Conservation (phyloP, 352 stramenopile species). For the Hyaloperonospora arabidopsidis region DNA sequence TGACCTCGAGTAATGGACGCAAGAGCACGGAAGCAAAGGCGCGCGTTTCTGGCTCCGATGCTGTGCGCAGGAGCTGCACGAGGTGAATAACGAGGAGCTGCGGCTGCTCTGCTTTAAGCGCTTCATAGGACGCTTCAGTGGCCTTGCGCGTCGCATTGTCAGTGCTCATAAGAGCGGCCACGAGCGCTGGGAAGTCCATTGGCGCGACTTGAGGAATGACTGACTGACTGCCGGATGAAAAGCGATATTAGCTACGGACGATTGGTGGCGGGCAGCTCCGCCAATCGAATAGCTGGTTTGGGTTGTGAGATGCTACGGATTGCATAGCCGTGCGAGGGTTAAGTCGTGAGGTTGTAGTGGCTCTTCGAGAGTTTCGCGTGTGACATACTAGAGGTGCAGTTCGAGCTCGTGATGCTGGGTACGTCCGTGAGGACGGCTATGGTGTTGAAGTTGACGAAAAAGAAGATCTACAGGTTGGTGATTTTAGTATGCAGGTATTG, state of each 20-base stretch:
- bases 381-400: too few relatives aligned
- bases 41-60: slow-evolving; percentile 52
- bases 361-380: too few relatives aligned
- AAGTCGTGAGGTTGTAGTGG: too few relatives aligned
- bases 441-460: too few relatives aligned
- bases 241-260: background rate
- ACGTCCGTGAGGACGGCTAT: too few relatives aligned
- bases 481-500: too few relatives aligned
- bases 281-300: slow-evolving; percentile 16
- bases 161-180: slow-evolving; percentile 68
- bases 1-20: slow-evolving; percentile 63
- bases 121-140: slow-evolving; percentile 68
- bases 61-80: slow-evolving; percentile 49
- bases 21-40: slow-evolving; percentile 75
- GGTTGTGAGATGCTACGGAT: too few relatives aligned
- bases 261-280: slow-evolving; percentile 12
- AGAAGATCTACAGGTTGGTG: too few relatives aligned
- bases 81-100: slow-evolving; percentile 58
- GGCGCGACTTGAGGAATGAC: background rate
- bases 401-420: too few relatives aligned
- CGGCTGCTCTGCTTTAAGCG: slow-evolving; percentile 57
- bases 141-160: slow-evolving; percentile 68
- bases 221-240: background rate
- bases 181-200: slow-evolving; percentile 72
- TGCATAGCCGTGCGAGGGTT: too few relatives aligned